These are phyloP conservation scores for Globisporangium abappressorium DNA, from an alignment of 352 stramenopile genomes.

Conservation along the genomic window DNA sequence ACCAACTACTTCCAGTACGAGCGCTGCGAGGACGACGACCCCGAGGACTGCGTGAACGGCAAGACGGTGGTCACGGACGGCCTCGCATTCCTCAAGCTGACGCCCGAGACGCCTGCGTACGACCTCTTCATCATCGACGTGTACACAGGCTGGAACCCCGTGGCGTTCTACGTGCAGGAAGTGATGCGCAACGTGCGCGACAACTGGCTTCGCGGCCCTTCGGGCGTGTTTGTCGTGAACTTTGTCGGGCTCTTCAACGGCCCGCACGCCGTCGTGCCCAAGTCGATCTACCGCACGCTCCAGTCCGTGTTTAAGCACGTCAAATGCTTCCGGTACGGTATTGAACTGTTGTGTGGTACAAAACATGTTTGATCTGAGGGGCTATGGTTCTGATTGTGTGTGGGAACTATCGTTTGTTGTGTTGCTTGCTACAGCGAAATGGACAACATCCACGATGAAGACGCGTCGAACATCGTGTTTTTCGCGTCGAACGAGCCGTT, in stretches of 20 bases:
- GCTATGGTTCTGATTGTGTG: background rate
- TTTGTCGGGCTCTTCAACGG: constrained; percentile 72
- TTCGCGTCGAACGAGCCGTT: constrained; percentile 71
- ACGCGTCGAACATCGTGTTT: constrained; percentile 70
- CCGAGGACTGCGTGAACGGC: constrained; percentile 37
- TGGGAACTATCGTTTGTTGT: background rate
- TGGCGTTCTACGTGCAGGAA: constrained; percentile 69
- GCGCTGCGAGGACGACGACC: constrained; percentile 42
- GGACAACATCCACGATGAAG: constrained; percentile 28
- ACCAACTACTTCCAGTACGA: constrained; percentile 75
- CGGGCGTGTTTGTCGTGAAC: constrained; percentile 72
- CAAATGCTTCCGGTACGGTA: constrained; percentile 46
- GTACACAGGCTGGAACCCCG: constrained; percentile 54
- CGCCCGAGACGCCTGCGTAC: constrained; percentile 26
- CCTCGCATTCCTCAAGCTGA: constrained; percentile 50
- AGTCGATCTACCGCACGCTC: constrained; percentile 70
- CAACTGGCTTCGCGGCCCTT: constrained; percentile 43
- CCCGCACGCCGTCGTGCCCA: constrained; percentile 41
- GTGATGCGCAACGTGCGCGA: constrained; percentile 42
- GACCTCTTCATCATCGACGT: constrained; percentile 22
- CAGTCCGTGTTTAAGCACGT: constrained; percentile 66
- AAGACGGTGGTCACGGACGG: constrained; percentile 68
- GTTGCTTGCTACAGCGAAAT: constrained; percentile 35
- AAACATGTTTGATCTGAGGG: background rate
- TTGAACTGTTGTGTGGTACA: background rate